Evolutionary conservation across 1,284 basidiomycete species (phyloP), one percentile per base, ranked within the genome.

Genomic region (Malassezia yamatoensis): DNA sequence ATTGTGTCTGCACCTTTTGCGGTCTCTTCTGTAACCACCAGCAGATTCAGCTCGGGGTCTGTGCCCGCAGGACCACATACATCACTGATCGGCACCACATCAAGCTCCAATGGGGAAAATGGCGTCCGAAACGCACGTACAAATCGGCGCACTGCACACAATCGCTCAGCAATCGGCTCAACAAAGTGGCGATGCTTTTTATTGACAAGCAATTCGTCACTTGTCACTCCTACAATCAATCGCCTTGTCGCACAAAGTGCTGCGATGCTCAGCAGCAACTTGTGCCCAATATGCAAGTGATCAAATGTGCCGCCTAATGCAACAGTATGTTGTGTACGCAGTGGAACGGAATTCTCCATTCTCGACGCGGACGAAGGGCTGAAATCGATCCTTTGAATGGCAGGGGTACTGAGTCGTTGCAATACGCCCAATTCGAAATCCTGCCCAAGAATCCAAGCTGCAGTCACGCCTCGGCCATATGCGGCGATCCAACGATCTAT

Each of bases 231-330:
- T 52, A 94, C 83, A 61, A 98, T 88, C 67, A 98, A 77, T 74
- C 88, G 89, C 61, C 81, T 76, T 44, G 78, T 76, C 0, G 89
- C 80, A 56, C 96, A 82, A 80, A 87, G 89, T 1, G 86, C 83
- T 8, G 83, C 85, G 83, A 94, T 89, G 65, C 88, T 88, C 5
- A 99, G 81, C 36, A 99, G 81, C 58, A 98, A 91, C 78, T 96
- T 96, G 79, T 99, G 93, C 0, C 93, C 93, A 1, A 90, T 84
- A 74, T 99, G 93, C 15, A 99, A 81, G 72, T 98, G 94, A 76
- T 99, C 93, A 74, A 98, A 98, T 0, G 93, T 98, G 10, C 85
- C 85, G 24, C 85, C 85, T 9, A 85, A 63, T 69, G 79, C 63
- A 8, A 61, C 64, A 10, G 39, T 35, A 7, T 29, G 36, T 33